Base-by-base conservation (phyloP, 495 filamentous ascomycete species). In the Podospora australis region DNA sequence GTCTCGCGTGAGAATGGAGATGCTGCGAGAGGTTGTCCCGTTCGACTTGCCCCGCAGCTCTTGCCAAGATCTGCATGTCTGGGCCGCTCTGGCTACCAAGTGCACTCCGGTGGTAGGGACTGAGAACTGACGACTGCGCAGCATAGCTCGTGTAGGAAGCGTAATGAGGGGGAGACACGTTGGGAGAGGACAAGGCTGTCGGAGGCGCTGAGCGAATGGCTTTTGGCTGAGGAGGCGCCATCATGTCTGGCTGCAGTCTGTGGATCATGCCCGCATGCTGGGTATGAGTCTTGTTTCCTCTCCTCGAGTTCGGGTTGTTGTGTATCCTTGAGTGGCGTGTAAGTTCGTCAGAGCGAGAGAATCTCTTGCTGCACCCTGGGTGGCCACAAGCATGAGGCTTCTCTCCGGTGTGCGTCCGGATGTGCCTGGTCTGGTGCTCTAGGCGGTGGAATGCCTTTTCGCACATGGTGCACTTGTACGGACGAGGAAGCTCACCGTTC, bases 381-480 rank as follows among this genome's bases (percentile, higher is more conserved):
- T 87, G 96, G 57, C 85, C 80, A 78, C 92, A 98, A 32, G 84
- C 90, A 59, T 98, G 92, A 14, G 92, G 92, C 74, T 97, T 98
- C 72, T 98, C 92, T 50, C 92, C 94, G 2, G 92, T 98, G 65
- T 98, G 92, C 6, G 94, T 97, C 55, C 92, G 81, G 61, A 98
- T 97, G 65, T 98, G 92, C 53, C 92, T 79, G 22, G 92, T 98
- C 72, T 98, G 92, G 65, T 98, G 92, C 71, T 98, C 92, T 41
- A 98, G 77, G 51, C 92, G 87, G 77, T 98, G 92, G 74, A 98
- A 98, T 25, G 92, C 92, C 75, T 96, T 96, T 59, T 97, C 94
- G 77, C 92, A 98, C 40, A 98, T 75, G 34, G 92, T 91, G 64
- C 92, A 98, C 70, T 97, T 96, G 78, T 98, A 98, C 0, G 92